Conservation (phyloP, 768 basidiomycete species). For the Trametes cubensis region DNA sequence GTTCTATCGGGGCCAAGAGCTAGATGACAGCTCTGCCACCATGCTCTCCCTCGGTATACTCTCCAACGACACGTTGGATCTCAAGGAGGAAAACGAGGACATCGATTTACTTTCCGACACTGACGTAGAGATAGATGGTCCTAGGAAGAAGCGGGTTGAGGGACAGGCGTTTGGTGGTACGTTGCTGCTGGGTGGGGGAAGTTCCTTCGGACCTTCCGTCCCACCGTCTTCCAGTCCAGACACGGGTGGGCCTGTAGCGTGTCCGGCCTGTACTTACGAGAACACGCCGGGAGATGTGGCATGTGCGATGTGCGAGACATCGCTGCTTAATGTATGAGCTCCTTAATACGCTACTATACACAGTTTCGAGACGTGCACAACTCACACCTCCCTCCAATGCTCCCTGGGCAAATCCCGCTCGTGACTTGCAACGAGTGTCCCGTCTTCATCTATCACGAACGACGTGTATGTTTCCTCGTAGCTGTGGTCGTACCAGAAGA, state of each 20-base stretch:
- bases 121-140: slow-evolving; percentile 43
- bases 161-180: slow-evolving; percentile 76
- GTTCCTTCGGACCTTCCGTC: slow-evolving; percentile 34
- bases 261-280: slow-evolving; percentile 59
- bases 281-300: slow-evolving; percentile 46
- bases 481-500: background rate
- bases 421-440: too few relatives aligned
- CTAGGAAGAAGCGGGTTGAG: slow-evolving; percentile 51
- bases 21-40: slow-evolving; percentile 59
- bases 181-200: slow-evolving; percentile 57
- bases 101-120: slow-evolving; percentile 55
- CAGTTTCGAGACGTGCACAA: background rate
- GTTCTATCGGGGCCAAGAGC: slow-evolving; percentile 61
- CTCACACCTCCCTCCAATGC: too few relatives aligned
- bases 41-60: slow-evolving; percentile 59
- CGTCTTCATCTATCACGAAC: background rate
- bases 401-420: too few relatives aligned
- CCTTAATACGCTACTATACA: background rate
- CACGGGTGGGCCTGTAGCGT: slow-evolving; percentile 42
- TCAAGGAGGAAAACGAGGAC: slow-evolving; percentile 65
- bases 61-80: slow-evolving; percentile 63
- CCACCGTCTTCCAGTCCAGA: slow-evolving; percentile 20
- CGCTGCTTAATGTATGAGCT: slow-evolving; percentile 17
- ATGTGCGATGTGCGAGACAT: slow-evolving; percentile 37
- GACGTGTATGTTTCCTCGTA: background rate